Evolutionary conservation across 495 filamentous ascomycete genomes (phyloP).

Genomic region (Hypoxylon perforatum): DNA sequence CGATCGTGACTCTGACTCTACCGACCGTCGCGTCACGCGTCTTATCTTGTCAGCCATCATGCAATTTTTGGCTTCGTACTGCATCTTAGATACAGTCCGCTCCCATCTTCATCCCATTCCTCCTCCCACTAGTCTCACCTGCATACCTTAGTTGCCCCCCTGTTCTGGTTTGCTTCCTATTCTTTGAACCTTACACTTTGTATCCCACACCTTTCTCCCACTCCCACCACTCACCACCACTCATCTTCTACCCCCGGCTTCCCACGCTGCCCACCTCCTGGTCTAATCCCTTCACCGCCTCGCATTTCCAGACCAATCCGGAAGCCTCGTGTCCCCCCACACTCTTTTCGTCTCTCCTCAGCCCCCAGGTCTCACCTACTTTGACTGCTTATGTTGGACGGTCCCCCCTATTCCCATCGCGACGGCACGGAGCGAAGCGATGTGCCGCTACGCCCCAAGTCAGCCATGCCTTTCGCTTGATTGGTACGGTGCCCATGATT

Average conservation of each 20-base stretch:
- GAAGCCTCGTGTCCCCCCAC: conserved; percentile 43
- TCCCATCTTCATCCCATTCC: conserved; percentile 3
- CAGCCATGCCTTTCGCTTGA: conserved; percentile 34
- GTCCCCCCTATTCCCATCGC: conserved; percentile 37
- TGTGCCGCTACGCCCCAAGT: conserved; percentile 41
- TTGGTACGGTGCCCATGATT: conserved; percentile 36
- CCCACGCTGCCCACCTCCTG: conserved; percentile 12
- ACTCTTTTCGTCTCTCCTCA: conserved; percentile 32
- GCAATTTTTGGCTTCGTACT: conserved; percentile 4
- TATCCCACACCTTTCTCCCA: conserved; percentile 37
- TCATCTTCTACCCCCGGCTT: background rate
- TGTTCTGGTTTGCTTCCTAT: conserved; percentile 25
- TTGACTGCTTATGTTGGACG: conserved; percentile 44
- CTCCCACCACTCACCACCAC: background rate
- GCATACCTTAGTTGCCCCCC: conserved; percentile 30
- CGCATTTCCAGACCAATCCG: conserved; percentile 38
- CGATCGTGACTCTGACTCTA: conserved; percentile 12
- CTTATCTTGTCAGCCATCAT: conserved; percentile 16
- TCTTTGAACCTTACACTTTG: conserved; percentile 6
- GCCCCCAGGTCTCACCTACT: conserved; percentile 40
- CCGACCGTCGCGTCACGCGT: conserved; percentile 19
- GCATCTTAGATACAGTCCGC: conserved; percentile 14
- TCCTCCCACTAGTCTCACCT: conserved; percentile 29
- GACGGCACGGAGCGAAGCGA: conserved; percentile 46
- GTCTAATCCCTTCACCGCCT: conserved; percentile 41